Conservation (phyloP, 1,284 basidiomycete genomes). For the Phylloporus sp. region DNA sequence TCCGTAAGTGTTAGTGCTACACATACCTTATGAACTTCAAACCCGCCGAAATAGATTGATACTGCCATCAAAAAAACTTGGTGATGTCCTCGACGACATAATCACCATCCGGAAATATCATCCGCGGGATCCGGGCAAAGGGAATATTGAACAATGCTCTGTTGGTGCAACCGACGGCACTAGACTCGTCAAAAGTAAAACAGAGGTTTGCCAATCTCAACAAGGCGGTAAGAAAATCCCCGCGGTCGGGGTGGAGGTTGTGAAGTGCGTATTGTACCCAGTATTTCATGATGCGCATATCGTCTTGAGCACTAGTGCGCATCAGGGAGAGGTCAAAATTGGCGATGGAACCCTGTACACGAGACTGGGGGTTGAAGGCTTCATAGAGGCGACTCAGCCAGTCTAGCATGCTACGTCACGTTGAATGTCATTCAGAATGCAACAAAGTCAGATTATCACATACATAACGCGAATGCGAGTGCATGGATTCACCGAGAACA, state of each 20-base stretch:
- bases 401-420: constrained; percentile 19
- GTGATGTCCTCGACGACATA: too few species aligned
- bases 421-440: background rate
- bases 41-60: too few species aligned
- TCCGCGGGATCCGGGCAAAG: background rate
- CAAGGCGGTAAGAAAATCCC: constrained; percentile 39
- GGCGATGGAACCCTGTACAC: constrained; percentile 46
- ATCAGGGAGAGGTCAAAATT: constrained; percentile 44
- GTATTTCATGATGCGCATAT: constrained; percentile 46
- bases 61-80: too few species aligned
- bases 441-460: constrained; percentile 6
- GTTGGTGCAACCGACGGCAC: constrained; percentile 28
- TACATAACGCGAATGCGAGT: constrained; percentile 31
- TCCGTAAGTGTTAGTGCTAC: background rate
- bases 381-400: constrained; percentile 52
- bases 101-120: too few species aligned
- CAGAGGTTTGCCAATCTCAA: constrained; percentile 41
- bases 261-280: constrained; percentile 52
- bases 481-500: too few species aligned
- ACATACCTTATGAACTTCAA: constrained; percentile 33
- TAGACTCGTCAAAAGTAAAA: constrained; percentile 37
- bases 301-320: constrained; percentile 46
- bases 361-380: constrained; percentile 49
- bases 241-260: constrained; percentile 18
- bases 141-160: constrained; percentile 10